Evolutionary conservation across 192 early-diverging fungal species (phyloP).

Genomic region (Chytriomyces hyalinus): DNA sequence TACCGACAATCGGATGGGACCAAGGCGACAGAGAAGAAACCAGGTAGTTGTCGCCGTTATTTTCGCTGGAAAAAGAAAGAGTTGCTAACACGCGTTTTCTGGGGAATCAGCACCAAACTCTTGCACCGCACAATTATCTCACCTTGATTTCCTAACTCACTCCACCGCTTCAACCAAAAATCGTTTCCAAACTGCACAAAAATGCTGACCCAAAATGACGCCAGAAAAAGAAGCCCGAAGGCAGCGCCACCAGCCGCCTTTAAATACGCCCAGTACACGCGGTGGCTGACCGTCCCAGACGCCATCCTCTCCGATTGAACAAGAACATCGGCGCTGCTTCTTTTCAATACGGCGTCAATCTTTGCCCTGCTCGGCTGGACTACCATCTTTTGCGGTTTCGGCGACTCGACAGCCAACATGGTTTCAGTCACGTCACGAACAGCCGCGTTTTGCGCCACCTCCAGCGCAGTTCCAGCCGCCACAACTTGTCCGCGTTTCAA

Average conservation of each 20-base stretch:
- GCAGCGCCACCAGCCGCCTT: conserved; percentile 39
- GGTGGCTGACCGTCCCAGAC: conserved; percentile 19
- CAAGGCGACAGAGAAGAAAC: background rate
- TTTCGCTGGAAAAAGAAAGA: too few species aligned
- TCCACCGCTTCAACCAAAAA: conserved; percentile 53
- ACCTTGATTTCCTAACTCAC: conserved; percentile 20
- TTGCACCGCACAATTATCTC: background rate
- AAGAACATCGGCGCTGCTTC: background rate
- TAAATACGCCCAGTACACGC: conserved; percentile 38
- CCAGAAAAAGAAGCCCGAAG: conserved; percentile 18
- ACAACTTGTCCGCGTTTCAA: conserved; percentile 67
- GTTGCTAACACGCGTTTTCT: too few species aligned
- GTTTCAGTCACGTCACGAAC: conserved; percentile 12
- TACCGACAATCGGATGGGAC: background rate
- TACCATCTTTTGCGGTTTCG: background rate
- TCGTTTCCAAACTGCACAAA: conserved; percentile 37
- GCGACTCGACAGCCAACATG: background rate
- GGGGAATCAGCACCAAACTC: background rate
- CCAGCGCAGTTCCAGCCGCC: conserved; percentile 42
- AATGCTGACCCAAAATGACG: conserved; percentile 19
- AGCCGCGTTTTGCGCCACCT: conserved; percentile 26
- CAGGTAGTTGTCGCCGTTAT: background rate
- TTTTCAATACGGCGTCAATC: background rate
- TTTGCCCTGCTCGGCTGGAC: background rate
- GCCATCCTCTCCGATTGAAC: conserved; percentile 31